Percentiles rank a stretch among this genome's conserved stretches.
phyloP scores from a whole-genome alignment of 2,329 filamentous ascomycete genomes.

The Didymella keratinophila region DNA sequence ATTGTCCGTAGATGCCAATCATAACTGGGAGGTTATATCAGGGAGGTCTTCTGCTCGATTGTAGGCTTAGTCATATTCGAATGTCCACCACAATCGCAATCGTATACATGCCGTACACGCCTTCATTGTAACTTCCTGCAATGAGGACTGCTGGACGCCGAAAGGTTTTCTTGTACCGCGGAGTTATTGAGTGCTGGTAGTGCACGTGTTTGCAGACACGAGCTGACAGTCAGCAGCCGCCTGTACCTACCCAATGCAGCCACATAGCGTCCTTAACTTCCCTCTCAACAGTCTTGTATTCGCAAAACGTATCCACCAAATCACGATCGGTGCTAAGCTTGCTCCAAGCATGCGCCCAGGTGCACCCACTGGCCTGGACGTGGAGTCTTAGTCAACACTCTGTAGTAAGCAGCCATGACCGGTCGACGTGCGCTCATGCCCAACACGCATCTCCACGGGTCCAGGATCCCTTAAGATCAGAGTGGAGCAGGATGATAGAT shows the following conservation, averaged over 20 bases:
- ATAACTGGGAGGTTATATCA: too few species aligned
- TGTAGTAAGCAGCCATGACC: not conserved
- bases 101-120: too few species aligned
- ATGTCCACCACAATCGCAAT: not conserved
- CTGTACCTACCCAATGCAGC: slow-evolving; percentile 6
- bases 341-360: not conserved
- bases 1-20: slow-evolving; percentile 4
- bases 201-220: not conserved
- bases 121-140: not conserved
- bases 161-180: not conserved
- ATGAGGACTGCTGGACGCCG: not conserved
- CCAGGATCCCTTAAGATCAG: not conserved
- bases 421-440: not conserved
- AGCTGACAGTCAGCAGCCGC: slow-evolving; percentile 11
- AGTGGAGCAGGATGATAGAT: slow-evolving; percentile 3
- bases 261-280: not conserved
- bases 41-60: not conserved
- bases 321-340: not conserved
- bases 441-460: not conserved
- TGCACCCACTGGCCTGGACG: not conserved
- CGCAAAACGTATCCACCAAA: not conserved
- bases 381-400: not conserved
- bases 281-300: not conserved
- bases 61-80: not conserved
- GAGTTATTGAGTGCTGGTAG: not conserved